Evolutionary conservation across 441 rosid species (phyloP).

Genomic region (Erysimum cheiri): DNA sequence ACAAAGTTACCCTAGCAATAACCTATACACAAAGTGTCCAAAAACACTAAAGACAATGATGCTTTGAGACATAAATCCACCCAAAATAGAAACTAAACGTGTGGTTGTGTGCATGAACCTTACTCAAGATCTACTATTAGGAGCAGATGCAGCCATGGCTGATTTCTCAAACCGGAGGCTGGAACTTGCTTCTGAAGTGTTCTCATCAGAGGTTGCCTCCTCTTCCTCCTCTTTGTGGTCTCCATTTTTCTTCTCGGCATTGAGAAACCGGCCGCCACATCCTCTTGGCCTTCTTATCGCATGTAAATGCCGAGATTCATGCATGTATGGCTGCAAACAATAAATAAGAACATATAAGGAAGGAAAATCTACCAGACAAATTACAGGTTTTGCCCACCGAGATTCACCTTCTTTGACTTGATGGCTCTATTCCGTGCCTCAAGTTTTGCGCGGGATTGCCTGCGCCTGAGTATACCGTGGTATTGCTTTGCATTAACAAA

Average conservation of each 20-base stretch:
- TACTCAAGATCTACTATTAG: slow-evolving; percentile 54
- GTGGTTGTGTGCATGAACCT: slow-evolving; percentile 18
- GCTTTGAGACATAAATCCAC: slow-evolving; percentile 27
- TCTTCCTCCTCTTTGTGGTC: slow-evolving; percentile 48
- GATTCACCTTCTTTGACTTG: slow-evolving; percentile 75
- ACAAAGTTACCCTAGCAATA: slow-evolving; percentile 34
- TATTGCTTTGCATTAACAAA: slow-evolving; percentile 97
- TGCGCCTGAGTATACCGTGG: slow-evolving; percentile 90
- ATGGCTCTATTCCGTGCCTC: slow-evolving; percentile 68
- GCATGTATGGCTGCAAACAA: slow-evolving; percentile 87
- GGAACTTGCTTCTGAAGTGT: slow-evolving; percentile 62
- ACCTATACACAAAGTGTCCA: slow-evolving; percentile 37
- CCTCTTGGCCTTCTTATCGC: slow-evolving; percentile 94
- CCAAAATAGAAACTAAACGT: slow-evolving; percentile 20
- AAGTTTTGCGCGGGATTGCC: slow-evolving; percentile 92
- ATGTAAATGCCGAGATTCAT: slow-evolving; percentile 95
- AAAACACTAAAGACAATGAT: slow-evolving; percentile 32
- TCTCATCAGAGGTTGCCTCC: slow-evolving; percentile 57
- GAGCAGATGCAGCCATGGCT: slow-evolving; percentile 43
- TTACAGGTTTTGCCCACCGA: slow-evolving; percentile 1
- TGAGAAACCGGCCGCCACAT: slow-evolving; percentile 93
- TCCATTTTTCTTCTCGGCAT: slow-evolving; percentile 68
- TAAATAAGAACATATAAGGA: slow-evolving; percentile 1
- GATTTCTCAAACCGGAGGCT: slow-evolving; percentile 63
- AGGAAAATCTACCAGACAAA: neutral